Conservation (phyloP, 2,329 filamentous ascomycete species). For the Xylariales sp. region DNA sequence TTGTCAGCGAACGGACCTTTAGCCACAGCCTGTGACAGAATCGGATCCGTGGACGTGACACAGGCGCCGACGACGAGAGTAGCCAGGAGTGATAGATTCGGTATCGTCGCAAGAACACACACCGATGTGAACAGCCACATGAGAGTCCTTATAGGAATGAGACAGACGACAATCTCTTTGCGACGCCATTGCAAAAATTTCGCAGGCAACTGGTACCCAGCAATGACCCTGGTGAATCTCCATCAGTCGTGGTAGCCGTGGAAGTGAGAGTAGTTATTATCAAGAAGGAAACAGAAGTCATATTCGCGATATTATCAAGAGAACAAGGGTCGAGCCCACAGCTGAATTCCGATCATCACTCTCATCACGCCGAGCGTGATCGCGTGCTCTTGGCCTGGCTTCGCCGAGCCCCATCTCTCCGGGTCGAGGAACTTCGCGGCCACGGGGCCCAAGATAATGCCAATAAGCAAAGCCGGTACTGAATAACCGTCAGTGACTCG, state of each 20-base stretch:
- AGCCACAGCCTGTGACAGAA: slow-evolving; percentile 71
- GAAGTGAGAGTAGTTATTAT: not conserved
- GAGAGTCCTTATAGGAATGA: slow-evolving; percentile 70
- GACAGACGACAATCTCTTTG: slow-evolving; percentile 65
- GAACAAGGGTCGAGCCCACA: slow-evolving; percentile 49
- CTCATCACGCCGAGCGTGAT: slow-evolving; percentile 64
- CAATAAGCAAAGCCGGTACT: slow-evolving; percentile 67
- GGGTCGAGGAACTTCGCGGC: slow-evolving; percentile 64
- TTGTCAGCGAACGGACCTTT: slow-evolving; percentile 73
- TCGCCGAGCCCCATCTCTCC: slow-evolving; percentile 54
- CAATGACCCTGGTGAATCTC: slow-evolving; percentile 57
- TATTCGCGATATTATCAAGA: too few species aligned
- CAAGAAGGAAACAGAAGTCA: not conserved
- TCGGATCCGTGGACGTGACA: slow-evolving; percentile 71
- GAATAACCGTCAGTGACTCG: slow-evolving; percentile 9
- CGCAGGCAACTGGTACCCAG: slow-evolving; percentile 70
- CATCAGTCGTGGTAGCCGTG: slow-evolving; percentile 4
- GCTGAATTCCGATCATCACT: slow-evolving; percentile 71
- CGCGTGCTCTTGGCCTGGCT: slow-evolving; percentile 49
- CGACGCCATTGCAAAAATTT: slow-evolving; percentile 63
- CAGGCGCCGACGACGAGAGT: slow-evolving; percentile 69
- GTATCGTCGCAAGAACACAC: slow-evolving; percentile 66
- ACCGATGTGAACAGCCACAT: slow-evolving; percentile 70
- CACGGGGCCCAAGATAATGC: slow-evolving; percentile 65
- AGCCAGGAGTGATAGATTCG: slow-evolving; percentile 64